A percentile compares a stretch with the other conserved stretches of the same genome.
Conservation (phyloP, 441 rosid genomes). For the Gossypium schwendimanii region DNA sequence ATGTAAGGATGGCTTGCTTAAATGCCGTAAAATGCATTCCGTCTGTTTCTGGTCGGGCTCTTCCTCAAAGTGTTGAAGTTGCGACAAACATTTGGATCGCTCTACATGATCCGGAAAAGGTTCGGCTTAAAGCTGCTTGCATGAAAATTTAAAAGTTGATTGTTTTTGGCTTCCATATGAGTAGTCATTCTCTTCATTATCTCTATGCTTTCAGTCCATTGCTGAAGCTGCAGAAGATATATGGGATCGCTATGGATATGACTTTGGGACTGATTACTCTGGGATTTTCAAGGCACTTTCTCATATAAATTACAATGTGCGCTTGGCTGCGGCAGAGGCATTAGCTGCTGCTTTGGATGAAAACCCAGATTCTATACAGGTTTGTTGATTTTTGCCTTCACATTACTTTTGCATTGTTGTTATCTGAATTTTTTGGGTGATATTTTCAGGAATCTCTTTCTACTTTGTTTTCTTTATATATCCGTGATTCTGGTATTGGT, state of each 20-base stretch:
- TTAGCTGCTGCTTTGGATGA: conserved; percentile 98
- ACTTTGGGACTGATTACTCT: conserved; percentile 82
- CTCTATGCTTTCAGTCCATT: conserved; percentile 50
- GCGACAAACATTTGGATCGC: conserved; percentile 96
- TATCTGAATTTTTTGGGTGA: conserved; percentile 20
- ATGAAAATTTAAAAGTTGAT: not conserved
- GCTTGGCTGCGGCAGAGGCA: conserved; percentile 93
- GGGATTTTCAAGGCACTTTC: conserved; percentile 79
- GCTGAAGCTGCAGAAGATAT: conserved; percentile 94
- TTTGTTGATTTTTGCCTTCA: conserved; percentile 12
- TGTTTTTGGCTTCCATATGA: not conserved
- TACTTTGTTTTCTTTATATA: conserved; percentile 81
- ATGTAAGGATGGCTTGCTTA: conserved; percentile 97
- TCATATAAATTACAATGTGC: conserved; percentile 72
- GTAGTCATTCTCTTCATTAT: conserved; percentile 8
- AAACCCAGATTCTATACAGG: conserved; percentile 82
- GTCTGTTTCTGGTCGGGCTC: conserved; percentile 62
- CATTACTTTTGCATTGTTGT: conserved; percentile 13
- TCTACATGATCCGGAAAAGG: conserved; percentile 96
- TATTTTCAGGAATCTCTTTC: conserved; percentile 81
- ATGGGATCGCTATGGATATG: conserved; percentile 95
- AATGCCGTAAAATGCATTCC: conserved; percentile 94
- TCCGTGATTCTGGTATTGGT: conserved; percentile 58
- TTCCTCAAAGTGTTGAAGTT: conserved; percentile 71
- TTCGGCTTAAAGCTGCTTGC: conserved; percentile 25